Conservation (phyloP, 2,329 filamentous ascomycete species). For the Botrytis byssoidea region DNA sequence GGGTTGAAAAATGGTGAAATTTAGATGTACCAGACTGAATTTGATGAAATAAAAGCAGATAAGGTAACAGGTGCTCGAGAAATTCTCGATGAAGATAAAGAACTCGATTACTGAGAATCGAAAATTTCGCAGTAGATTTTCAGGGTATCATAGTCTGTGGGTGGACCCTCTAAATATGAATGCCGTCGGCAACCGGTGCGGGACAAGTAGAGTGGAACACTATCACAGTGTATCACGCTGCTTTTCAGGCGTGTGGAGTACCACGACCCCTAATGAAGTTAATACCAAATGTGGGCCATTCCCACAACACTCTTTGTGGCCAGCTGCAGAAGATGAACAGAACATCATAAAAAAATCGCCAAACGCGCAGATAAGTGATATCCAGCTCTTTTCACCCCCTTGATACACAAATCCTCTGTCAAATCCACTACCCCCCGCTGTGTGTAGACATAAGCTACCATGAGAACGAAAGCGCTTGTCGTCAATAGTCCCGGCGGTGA, state of each 20-base stretch:
- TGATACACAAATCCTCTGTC: neutral
- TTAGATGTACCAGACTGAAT: neutral
- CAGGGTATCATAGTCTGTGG: neutral
- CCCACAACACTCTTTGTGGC: neutral
- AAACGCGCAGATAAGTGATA: neutral
- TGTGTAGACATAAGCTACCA: neutral
- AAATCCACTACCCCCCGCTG: neutral
- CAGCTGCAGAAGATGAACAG: neutral
- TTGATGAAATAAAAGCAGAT: neutral
- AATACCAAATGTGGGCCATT: constrained; percentile 5
- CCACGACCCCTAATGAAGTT: neutral
- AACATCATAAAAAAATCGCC: neutral
- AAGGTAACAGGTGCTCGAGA: neutral
- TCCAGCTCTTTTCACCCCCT: neutral
- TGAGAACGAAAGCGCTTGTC: constrained; percentile 18
- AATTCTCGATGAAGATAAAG: neutral
- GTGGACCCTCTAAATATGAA: neutral
- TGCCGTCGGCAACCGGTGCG: neutral
- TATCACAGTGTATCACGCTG: neutral
- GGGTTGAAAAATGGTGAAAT: neutral
- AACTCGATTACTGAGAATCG: neutral
- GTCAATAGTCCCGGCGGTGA: constrained; percentile 9
- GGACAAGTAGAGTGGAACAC: neutral
- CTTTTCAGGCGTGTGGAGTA: neutral
- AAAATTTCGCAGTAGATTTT: neutral